Evolutionary conservation across 129 eudicot genomes (phyloP), one percentile per base, ranked within the genome.

Genomic region (Smallanthus sonchifolius): DNA sequence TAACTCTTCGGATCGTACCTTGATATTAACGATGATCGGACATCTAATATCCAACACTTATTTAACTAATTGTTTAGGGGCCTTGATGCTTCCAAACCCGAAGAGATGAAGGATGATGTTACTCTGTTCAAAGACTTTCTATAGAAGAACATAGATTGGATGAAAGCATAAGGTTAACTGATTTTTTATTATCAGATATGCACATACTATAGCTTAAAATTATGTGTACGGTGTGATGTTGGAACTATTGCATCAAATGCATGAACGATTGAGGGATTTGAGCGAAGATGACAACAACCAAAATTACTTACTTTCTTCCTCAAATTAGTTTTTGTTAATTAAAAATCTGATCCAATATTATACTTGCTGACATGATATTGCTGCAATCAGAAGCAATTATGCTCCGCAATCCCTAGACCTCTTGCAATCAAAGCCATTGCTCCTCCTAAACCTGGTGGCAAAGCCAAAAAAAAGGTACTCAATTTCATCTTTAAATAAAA

Each of bases 211-310:
- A 72, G 69, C 16, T 38, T 65, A 13, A 69, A 60, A 42, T 34
- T 49, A 14, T 76, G 48, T n/a, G 16, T 51, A 13, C 65, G 24
- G 76, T 44, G 74, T 79, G 39, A 80, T 76, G 77, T 75, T 35
- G 68, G 65, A 24, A 16, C 42, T 54, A 28, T 83, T 77, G 67
- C 96, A 95, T 97, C 90, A 86, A 76, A 91, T 95, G 97, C 99
- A 95, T 61, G 97, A 88, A 79, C 87, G 82, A 42, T 84, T 95
- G 86, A 85, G 96, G 78, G 89, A 88, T 69, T 67, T 91, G 85
- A 91, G 94, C 67, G 97, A 95, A 81, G 95, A 95, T 83, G 92
- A 86, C 81, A 49, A 73, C 62, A 88, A 91, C 80, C 96, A 88
- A 77, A 91, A 82, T 97, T 95, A 85, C 30, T 64, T 73, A 56